Conservation (phyloP, 1,284 basidiomycete species). For the Neonothopanus nambi region DNA sequence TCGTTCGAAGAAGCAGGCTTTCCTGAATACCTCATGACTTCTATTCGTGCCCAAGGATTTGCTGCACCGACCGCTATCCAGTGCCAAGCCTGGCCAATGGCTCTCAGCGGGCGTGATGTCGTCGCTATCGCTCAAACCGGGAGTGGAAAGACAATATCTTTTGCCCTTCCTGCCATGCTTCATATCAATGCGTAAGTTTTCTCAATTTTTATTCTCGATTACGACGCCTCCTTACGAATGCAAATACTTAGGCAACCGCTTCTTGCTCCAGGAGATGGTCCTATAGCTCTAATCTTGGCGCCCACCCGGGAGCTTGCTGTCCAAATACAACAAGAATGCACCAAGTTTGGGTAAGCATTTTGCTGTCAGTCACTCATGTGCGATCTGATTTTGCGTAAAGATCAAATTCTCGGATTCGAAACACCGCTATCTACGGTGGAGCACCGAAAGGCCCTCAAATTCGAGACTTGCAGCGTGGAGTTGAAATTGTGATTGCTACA, state of each 20-base stretch:
- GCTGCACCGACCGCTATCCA: constrained; percentile 91
- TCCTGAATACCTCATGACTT: constrained; percentile 93
- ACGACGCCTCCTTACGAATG: constrained; percentile 8
- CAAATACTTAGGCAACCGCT: constrained; percentile 76
- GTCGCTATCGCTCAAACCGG: constrained; percentile 98
- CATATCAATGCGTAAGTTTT: constrained; percentile 95
- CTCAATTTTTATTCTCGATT: background rate
- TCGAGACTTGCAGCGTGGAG: constrained; percentile 94
- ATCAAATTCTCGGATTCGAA: constrained; percentile 94
- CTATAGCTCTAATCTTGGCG: constrained; percentile 95
- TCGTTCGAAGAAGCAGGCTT: constrained; percentile 96
- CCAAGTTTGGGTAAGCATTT: constrained; percentile 83
- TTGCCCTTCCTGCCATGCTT: constrained; percentile 97
- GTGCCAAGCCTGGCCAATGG: constrained; percentile 99
- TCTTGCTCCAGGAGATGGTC: constrained; percentile 92
- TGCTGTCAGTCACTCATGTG: constrained; percentile 9
- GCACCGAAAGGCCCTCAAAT: constrained; percentile 99
- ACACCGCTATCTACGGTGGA: constrained; percentile 98
- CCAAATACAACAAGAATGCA: constrained; percentile 98
- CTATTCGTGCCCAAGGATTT: constrained; percentile 96
- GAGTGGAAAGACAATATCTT: constrained; percentile 97
- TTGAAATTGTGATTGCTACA: constrained; percentile 96
- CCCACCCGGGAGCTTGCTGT: constrained; percentile 99
- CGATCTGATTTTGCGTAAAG: constrained; percentile 36
- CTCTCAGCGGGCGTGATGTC: constrained; percentile 89